Evolutionary conservation across 163 green algal species (phyloP).

Genomic region (Chlorella variabilis): DNA sequence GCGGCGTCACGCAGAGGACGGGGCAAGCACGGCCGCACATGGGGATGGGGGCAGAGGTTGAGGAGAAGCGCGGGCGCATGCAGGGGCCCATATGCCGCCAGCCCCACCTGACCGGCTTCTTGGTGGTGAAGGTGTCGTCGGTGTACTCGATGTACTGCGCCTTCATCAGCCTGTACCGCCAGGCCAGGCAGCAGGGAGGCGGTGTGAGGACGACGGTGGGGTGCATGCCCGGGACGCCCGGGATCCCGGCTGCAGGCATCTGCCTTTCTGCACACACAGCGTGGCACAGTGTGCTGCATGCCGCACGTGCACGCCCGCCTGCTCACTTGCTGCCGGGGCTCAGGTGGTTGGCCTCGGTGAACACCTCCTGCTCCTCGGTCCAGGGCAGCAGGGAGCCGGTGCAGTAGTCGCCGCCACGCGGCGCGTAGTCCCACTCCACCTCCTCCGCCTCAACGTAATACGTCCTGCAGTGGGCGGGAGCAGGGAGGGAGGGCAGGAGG

Average conservation of each 20-base stretch:
- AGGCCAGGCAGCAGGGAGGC: no score
- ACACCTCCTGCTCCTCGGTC: constrained; percentile 20
- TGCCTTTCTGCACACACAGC: no score
- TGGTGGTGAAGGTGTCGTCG: constrained; percentile 71
- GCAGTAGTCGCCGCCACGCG: constrained; percentile 59
- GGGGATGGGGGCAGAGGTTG: not conserved
- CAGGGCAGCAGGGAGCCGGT: not conserved
- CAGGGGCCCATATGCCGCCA: no score
- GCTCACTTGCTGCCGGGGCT: constrained; percentile 52
- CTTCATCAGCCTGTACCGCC: constrained; percentile 60
- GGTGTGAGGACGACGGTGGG: no score
- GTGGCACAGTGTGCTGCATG: no score
- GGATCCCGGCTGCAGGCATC: no score
- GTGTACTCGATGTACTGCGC: constrained; percentile 72
- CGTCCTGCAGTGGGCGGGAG: not conserved
- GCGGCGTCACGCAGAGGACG: not conserved
- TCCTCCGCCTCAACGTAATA: constrained; percentile 72
- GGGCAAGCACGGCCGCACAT: not conserved
- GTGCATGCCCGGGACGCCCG: no score
- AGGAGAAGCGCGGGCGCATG: not conserved
- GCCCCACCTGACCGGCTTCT: no score
- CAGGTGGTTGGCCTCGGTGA: constrained; percentile 7
- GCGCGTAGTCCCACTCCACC: constrained; percentile 71
- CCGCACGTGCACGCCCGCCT: not conserved
- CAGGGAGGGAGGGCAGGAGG: not conserved